Percentiles rank a stretch among this genome's conserved stretches.
Conservation (phyloP, 1,284 basidiomycete species). For the Malassezia obtusa region DNA sequence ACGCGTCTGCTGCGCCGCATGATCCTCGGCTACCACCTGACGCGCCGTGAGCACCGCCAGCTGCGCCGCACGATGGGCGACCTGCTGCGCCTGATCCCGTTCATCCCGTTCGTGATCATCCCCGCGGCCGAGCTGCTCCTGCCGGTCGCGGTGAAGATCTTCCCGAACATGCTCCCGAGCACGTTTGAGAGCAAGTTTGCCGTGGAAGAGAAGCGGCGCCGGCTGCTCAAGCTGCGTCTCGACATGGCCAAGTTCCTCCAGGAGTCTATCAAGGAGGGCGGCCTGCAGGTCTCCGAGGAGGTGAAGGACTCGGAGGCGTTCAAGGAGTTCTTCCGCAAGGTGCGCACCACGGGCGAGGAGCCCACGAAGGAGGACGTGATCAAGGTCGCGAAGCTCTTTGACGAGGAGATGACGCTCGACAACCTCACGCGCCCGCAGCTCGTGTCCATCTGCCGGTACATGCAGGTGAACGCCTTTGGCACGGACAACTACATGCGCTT, state of each 20-base stretch:
- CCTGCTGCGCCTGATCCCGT: conserved; percentile 81
- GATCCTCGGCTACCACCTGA: conserved; percentile 78
- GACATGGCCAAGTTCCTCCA: conserved; percentile 99
- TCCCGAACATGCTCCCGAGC: conserved; percentile 97
- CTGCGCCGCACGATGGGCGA: conserved; percentile 87
- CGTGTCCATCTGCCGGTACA: conserved; percentile 81
- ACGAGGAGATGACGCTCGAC: conserved; percentile 93
- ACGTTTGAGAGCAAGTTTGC: conserved; percentile 93
- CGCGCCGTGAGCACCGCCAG: conserved; percentile 86
- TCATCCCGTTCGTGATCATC: conserved; percentile 86
- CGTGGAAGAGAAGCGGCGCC: conserved; percentile 84
- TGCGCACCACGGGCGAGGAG: conserved; percentile 85
- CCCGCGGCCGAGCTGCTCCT: conserved; percentile 98
- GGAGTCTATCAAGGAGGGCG: conserved; percentile 88
- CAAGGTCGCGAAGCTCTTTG: conserved; percentile 90
- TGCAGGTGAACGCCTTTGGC: conserved; percentile 96
- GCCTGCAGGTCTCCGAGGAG: conserved; percentile 68
- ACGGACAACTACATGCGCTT: conserved; percentile 97
- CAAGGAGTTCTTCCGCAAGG: conserved; percentile 99
- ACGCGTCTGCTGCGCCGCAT: conserved; percentile 81
- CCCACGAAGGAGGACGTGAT: conserved; percentile 80
- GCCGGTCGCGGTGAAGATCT: conserved; percentile 88
- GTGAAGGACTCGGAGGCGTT: conserved; percentile 90
- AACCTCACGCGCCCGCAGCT: conserved; percentile 94
- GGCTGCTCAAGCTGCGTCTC: conserved; percentile 81